These are phyloP conservation scores for Pulveroboletus sp. DNA, from an alignment of 768 basidiomycete species.

Conservation along the genomic window DNA sequence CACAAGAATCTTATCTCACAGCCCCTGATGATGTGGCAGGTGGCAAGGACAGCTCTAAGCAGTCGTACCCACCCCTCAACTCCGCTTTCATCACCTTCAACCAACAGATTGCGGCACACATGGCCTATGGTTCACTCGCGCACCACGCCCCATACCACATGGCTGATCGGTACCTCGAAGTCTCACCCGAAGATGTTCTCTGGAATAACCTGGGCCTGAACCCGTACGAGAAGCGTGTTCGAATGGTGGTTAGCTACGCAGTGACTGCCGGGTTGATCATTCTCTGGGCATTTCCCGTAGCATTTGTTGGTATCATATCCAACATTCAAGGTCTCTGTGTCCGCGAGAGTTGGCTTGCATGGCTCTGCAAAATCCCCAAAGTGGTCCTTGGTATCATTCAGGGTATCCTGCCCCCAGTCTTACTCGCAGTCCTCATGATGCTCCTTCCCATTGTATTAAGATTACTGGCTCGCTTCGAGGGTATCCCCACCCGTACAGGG, in stretches of 20 bases:
- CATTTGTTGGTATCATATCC: conserved; percentile 81
- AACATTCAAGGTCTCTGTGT: conserved; percentile 70
- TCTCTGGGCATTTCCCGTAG: conserved; percentile 84
- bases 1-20: conserved; percentile 13
- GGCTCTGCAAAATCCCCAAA: conserved; percentile 71
- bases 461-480: conserved; percentile 78
- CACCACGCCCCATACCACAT: conserved; percentile 85
- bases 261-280: conserved; percentile 77
- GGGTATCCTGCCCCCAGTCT: conserved; percentile 84
- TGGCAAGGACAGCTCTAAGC: conserved; percentile 8
- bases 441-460: conserved; percentile 81
- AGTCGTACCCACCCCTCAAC: conserved; percentile 54
- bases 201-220: conserved; percentile 89
- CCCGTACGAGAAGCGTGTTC: conserved; percentile 77
- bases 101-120: conserved; percentile 87
- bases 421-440: conserved; percentile 89
- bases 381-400: conserved; percentile 75
- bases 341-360: conserved; percentile 66
- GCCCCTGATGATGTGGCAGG: conserved; percentile 22
- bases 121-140: conserved; percentile 68
- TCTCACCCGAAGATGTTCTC: conserved; percentile 84
- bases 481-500: conserved; percentile 78
- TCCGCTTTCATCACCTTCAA: conserved; percentile 90
- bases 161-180: conserved; percentile 71
- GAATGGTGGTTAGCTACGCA: conserved; percentile 63